Base-by-base conservation (phyloP, 2,329 filamentous ascomycete species). In the Colletotrichum kahawae region DNA sequence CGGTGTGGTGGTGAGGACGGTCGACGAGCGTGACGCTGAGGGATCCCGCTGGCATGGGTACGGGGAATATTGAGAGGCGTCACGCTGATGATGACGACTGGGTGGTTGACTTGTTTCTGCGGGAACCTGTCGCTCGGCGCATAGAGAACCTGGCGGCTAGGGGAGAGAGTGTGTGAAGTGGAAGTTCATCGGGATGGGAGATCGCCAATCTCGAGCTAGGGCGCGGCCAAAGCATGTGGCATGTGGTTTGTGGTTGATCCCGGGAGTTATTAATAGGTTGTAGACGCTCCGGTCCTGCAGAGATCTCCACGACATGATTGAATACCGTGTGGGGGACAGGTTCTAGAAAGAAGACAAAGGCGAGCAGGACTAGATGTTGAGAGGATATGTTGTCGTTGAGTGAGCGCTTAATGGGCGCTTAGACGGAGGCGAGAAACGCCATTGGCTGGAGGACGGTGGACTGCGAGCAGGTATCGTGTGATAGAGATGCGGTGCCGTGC, bases 361-460 rank as follows among this genome's bases (percentile, higher is more conserved):
- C 33, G 43, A 51, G 31, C 31, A 70, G 27, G 34, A 48, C 62
- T 67, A 27, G 36, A 71, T 54, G 75, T 72, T n/a, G 65, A 21
- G 21, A 24, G 43, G n/a, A 51, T n/a, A 21, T 51, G 43, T 51
- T 24, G 43, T 51, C 43, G 43, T 51, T 51, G n/a, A 24, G 68
- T 27, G 54, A 76, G 76, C 76, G 76, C 76, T 77, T 77, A 76
- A 60, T 48, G 57, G 70, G 76, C 76, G 76, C 70, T 72, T 77
- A 77, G 74, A 43, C n/a, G 54, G 27, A 60, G 57, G 66, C 66
- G 60, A 69, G 74, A 16, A 33, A 74, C 21, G 14, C 27, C 54
- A 76, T 76, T 76, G 70, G 74, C 31, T 51, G 59, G 31, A 70
- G 51, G 51, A 70, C 21, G 65, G 24, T 24, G 51, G 54, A 29